Percentiles rank a stretch among this genome's conserved stretches.
Evolutionary conservation across 1,139 yeast genomes (phyloP).

Genomic region (Lodderomyces orthopsilosis): DNA sequence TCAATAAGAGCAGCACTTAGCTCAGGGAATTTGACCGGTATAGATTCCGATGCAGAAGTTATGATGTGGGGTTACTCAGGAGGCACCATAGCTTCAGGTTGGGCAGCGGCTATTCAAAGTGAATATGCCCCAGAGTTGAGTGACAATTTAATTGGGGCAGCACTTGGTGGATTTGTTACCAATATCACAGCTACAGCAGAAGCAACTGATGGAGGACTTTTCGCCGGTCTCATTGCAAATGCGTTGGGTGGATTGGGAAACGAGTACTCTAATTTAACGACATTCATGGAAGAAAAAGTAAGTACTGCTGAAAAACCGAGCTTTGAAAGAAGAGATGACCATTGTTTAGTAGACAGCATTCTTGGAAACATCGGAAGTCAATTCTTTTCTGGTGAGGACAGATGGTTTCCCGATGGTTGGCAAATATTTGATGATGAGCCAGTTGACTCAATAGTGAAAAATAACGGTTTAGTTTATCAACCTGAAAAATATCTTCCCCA

Average conservation of each 20-base stretch:
- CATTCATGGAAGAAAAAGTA: background rate
- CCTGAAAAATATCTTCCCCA: slow-evolving; percentile 20
- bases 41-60: slow-evolving; percentile 19
- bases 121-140: slow-evolving; percentile 31
- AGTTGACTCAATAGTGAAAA: slow-evolving; percentile 16
- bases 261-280: slow-evolving; percentile 17
- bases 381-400: slow-evolving; percentile 17
- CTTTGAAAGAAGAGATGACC: background rate
- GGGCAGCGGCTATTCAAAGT: slow-evolving; percentile 31
- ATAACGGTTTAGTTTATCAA: slow-evolving; percentile 20
- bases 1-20: slow-evolving; percentile 20
- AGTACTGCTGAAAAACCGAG: background rate
- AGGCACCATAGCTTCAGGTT: slow-evolving; percentile 26
- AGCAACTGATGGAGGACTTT: slow-evolving; percentile 22
- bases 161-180: slow-evolving; percentile 32
- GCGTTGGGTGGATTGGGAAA: slow-evolving; percentile 26
- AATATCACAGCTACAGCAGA: slow-evolving; percentile 23
- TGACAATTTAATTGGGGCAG: slow-evolving; percentile 26
- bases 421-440: slow-evolving; percentile 16
- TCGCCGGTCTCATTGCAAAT: slow-evolving; percentile 25
- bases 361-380: slow-evolving; percentile 13
- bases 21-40: slow-evolving; percentile 20
- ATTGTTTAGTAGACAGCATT: slow-evolving; percentile 16
- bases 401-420: slow-evolving; percentile 18
- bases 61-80: slow-evolving; percentile 31